These are phyloP conservation scores for Diaporthe australafricana DNA, from an alignment of 2,329 filamentous ascomycete genomes.

Conservation along the genomic window DNA sequence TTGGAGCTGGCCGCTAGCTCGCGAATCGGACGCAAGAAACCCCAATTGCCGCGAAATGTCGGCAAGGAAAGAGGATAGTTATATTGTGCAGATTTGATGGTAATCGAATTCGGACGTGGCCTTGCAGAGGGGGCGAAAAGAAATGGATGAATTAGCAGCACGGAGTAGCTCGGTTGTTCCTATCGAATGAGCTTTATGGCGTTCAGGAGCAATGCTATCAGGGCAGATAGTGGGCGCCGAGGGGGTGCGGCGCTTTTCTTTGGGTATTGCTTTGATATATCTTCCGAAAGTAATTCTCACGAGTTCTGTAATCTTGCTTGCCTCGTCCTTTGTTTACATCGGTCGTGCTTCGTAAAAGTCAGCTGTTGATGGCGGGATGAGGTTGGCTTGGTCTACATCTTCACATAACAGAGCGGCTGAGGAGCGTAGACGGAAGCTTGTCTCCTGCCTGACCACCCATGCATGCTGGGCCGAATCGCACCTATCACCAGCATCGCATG, in stretches of 20 bases:
- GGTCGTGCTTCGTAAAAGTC: neutral
- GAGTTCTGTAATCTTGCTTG: neutral
- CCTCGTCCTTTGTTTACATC: neutral
- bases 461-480: too few relatives aligned
- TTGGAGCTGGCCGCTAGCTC: neutral
- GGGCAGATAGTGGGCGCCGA: neutral
- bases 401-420: too few relatives aligned
- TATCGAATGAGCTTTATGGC: neutral
- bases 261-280: neutral
- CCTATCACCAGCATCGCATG: too few relatives aligned
- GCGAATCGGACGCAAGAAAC: too few relatives aligned
- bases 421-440: too few relatives aligned
- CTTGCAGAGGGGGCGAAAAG: neutral
- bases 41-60: neutral
- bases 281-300: neutral
- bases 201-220: neutral
- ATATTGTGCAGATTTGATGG: neutral
- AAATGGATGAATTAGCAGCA: neutral
- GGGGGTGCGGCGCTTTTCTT: too few relatives aligned
- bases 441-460: too few relatives aligned
- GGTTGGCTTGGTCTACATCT: neutral
- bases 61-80: neutral
- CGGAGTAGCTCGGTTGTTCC: neutral
- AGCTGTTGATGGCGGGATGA: neutral
- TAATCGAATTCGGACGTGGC: neutral